Evolutionary conservation across 1,284 basidiomycete genomes (phyloP), one percentile per base, ranked within the genome.

Genomic region (Moniliella sp.): DNA sequence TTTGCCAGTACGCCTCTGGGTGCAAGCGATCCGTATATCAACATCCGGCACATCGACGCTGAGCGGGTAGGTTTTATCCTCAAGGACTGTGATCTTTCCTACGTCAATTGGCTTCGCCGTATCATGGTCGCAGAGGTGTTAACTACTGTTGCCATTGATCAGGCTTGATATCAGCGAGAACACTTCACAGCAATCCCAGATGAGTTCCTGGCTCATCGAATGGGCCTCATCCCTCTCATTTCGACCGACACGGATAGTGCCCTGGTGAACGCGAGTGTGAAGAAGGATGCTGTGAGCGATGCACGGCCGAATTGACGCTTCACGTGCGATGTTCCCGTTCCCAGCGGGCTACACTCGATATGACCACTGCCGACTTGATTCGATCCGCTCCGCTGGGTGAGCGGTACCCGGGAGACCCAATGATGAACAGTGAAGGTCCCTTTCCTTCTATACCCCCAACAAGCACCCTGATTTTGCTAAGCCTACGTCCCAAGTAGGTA

Each of bases 181-280:
- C 61, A 88, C n/a, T n/a, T 83, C 5, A 76, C 79, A 0, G 86
- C 93, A 3, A 65, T 99, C 18, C 80, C 88, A 1, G 91, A 99
- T 63, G n/a, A 99, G 65, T 91, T 91, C 66, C 76, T 99, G 40
- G 81, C 84, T 0, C 91, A 99, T 62, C 73, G 91, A 28, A 67
- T 99, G 15, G 91, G 91, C 14, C 76, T 94, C 72, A 70, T 99
- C 14, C 91, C 91, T 4, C 66, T 99, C 13, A 67, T 79, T 28
- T 88, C 81, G 32, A 53, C 48, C 43, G 46, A 57, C 23, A 36
- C 44, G 13, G 40, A 40, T 12, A 45, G 48, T 25, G 50, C 43
- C 25, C 33, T 59, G 25, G 43, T 55, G 3, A 48, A 57, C 31
- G 50, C 25, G 25, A 71, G 39, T 88, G 82, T 61, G 63, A 75